Conservation (phyloP, 2,329 filamentous ascomycete genomes). For the Sclerotiophoma versabilis region DNA sequence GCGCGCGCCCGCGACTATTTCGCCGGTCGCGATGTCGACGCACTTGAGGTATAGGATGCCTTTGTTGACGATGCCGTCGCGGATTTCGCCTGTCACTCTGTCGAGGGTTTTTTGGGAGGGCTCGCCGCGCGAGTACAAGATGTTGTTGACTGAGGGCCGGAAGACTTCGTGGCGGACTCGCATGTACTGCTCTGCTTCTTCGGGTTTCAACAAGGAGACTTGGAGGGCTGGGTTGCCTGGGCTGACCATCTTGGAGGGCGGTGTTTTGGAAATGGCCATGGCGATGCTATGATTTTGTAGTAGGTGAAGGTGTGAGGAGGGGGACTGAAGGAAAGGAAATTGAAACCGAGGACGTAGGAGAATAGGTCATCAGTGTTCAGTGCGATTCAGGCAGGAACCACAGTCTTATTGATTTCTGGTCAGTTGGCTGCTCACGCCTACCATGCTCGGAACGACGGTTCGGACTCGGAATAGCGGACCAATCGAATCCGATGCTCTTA, state of each 20-base stretch:
- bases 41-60: conserved; percentile 41
- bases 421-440: background rate
- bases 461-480: conserved; percentile 18
- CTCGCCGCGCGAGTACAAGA: conserved; percentile 41
- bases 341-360: background rate
- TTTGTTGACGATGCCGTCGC: conserved; percentile 32
- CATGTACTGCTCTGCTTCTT: conserved; percentile 41
- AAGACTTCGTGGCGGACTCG: conserved; percentile 43
- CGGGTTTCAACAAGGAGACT: conserved; percentile 35
- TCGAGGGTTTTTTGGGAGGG: conserved; percentile 36
- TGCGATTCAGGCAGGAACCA: background rate
- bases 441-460: conserved; percentile 8
- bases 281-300: too few species aligned
- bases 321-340: background rate
- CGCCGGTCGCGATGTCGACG: conserved; percentile 32
- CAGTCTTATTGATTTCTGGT: conserved; percentile 8
- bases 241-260: conserved; percentile 23
- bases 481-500: conserved; percentile 15
- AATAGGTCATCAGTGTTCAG: background rate
- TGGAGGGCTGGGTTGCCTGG: conserved; percentile 33
- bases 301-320: background rate
- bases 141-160: conserved; percentile 40
- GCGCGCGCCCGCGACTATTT: conserved; percentile 40
- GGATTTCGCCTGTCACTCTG: conserved; percentile 29
- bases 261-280: conserved; percentile 7